These are phyloP conservation scores for Tricholomella constricta DNA, from an alignment of 768 basidiomycete species.

Conservation along the genomic window DNA sequence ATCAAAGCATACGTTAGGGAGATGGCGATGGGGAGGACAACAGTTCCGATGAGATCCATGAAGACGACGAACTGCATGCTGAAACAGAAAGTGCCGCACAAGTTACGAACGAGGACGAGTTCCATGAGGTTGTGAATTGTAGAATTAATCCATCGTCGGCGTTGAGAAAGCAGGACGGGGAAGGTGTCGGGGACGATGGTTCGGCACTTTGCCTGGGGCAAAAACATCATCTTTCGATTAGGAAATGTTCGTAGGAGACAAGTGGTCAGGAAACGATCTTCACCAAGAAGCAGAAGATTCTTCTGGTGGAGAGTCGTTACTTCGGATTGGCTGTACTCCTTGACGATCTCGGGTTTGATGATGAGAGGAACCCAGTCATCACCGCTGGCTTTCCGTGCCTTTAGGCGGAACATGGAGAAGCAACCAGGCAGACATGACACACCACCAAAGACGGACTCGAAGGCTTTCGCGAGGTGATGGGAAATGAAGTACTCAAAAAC, in stretches of 20 bases:
- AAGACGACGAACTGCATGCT: constrained; percentile 99
- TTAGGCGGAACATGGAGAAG: constrained; percentile 99
- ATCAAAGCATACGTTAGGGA: constrained; percentile 86
- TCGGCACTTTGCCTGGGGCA: constrained; percentile 92
- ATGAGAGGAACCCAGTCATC: constrained; percentile 99
- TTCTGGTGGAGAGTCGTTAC: constrained; percentile 97
- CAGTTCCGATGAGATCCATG: constrained; percentile 92
- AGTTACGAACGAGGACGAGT: constrained; percentile 92
- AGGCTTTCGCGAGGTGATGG: constrained; percentile 96
- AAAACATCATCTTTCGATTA: constrained; percentile 99
- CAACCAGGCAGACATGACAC: constrained; percentile 99
- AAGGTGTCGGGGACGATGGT: constrained; percentile 98
- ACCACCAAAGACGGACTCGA: constrained; percentile 99
- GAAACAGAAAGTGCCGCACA: constrained; percentile 99
- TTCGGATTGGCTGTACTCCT: constrained; percentile 93
- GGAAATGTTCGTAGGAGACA: constrained; percentile 96
- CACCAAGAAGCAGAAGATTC: constrained; percentile 92
- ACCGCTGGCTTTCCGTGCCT: constrained; percentile 83
- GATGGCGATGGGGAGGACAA: constrained; percentile 94
- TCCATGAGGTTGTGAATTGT: constrained; percentile 99
- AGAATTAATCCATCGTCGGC: constrained; percentile 99
- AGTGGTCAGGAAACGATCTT: constrained; percentile 98
- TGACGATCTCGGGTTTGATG: constrained; percentile 94
- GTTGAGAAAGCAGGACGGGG: constrained; percentile 89
- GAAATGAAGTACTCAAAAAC: constrained; percentile 99